Percentiles rank a stretch among this genome's conserved stretches.
Conservation (phyloP, 106 monocot species). For the Allium fistulosum region DNA sequence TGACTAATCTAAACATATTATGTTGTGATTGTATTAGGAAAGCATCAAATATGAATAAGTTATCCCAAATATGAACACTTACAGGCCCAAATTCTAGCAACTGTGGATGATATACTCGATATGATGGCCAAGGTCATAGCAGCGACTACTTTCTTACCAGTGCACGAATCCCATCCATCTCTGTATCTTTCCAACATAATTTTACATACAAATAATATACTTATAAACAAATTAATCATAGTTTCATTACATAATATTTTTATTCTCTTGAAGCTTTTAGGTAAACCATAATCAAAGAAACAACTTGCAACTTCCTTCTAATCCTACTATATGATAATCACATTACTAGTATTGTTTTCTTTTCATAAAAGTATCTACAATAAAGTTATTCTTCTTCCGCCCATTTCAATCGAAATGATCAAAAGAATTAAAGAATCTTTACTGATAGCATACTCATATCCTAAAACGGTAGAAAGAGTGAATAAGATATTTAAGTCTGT, state of each 20-base stretch:
- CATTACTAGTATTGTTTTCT: too few species aligned
- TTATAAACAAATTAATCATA: too few species aligned
- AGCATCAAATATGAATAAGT: too few species aligned
- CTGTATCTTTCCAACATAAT: conserved; percentile 75
- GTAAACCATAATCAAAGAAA: background rate
- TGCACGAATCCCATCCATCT: conserved; percentile 92
- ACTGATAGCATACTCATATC: too few species aligned
- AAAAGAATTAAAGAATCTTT: background rate
- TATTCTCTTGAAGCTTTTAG: background rate
- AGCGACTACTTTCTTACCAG: conserved; percentile 76
- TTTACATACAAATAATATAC: conserved; percentile 43
- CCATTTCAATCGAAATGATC: background rate
- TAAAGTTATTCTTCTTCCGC: background rate
- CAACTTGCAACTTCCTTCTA: background rate
- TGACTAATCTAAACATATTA: too few species aligned
- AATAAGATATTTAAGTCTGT: too few species aligned
- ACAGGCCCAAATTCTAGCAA: conserved; percentile 87
- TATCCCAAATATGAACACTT: background rate
- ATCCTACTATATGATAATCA: background rate
- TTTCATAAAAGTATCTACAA: background rate
- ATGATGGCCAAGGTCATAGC: conserved; percentile 59
- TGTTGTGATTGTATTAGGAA: background rate
- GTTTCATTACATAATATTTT: background rate
- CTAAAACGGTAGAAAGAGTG: too few species aligned
- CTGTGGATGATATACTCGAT: conserved; percentile 87